Conservation (phyloP, 345 rosid genomes). For the Eucalyptus pumila region DNA sequence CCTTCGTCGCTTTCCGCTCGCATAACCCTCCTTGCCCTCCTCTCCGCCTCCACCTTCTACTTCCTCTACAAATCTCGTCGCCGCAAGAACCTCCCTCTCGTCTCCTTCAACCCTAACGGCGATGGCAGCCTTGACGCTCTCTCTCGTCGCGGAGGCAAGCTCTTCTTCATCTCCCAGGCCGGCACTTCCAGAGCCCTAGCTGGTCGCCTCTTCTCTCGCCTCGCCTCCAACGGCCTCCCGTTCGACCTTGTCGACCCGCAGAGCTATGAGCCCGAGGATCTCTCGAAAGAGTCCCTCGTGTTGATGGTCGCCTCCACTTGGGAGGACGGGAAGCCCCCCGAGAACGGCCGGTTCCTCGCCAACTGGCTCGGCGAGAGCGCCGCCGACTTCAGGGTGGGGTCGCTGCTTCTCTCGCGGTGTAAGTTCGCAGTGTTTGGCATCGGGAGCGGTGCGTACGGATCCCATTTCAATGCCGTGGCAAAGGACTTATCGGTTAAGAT, state of each 20-base stretch:
- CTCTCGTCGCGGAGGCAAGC: slow-evolving; percentile 29
- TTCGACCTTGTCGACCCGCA: slow-evolving; percentile 70
- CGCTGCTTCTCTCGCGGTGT: slow-evolving; percentile 54
- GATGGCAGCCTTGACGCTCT: slow-evolving; percentile 12
- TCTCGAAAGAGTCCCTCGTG: slow-evolving; percentile 49
- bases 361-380: slow-evolving; percentile 79
- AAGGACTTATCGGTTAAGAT: slow-evolving; percentile 54
- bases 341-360: slow-evolving; percentile 45
- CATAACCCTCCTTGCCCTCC: slow-evolving; percentile 52
- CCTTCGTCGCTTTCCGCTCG: slow-evolving; percentile 42
- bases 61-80: slow-evolving; percentile 78
- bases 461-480: slow-evolving; percentile 58
- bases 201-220: slow-evolving; percentile 32
- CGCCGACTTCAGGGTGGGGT: slow-evolving; percentile 83
- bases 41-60: slow-evolving; percentile 78
- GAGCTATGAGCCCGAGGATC: slow-evolving; percentile 88
- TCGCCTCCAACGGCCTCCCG: slow-evolving; percentile 18
- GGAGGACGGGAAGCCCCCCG: slow-evolving; percentile 79
- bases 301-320: slow-evolving; percentile 79
- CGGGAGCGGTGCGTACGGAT: slow-evolving; percentile 67
- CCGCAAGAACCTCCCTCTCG: slow-evolving; percentile 15
- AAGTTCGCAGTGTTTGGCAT: slow-evolving; percentile 82
- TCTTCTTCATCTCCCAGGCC: slow-evolving; percentile 73
- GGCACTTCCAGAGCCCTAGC: slow-evolving; percentile 72
- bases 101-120: not conserved